phyloP scores from a whole-genome alignment of 305 asterid species.

The Fraxinus sp. region DNA sequence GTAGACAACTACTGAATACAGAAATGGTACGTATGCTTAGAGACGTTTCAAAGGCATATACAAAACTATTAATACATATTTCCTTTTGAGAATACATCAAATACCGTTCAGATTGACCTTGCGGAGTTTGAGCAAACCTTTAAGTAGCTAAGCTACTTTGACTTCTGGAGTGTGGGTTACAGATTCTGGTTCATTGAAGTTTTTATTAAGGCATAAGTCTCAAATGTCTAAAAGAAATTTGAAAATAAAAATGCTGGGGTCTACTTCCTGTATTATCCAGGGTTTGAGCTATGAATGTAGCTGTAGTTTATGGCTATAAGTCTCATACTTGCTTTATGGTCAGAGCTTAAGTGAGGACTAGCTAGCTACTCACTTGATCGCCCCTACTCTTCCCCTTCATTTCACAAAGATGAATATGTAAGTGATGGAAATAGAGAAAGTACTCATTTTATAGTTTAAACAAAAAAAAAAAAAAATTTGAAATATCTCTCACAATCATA shows the following conservation, averaged over 20 bases:
- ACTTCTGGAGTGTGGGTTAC: not conserved
- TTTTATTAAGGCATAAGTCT: not conserved
- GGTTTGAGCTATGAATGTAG: not conserved
- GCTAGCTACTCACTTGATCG: not conserved
- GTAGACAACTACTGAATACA: constrained; percentile 54
- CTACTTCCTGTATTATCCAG: not conserved
- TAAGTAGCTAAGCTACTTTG: constrained; percentile 14
- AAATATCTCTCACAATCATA: not conserved
- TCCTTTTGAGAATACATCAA: not conserved
- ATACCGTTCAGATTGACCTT: constrained; percentile 4
- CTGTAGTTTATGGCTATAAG: not conserved
- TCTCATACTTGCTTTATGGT: not conserved
- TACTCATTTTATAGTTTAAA: not conserved
- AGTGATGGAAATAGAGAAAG: not conserved
- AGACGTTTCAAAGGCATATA: constrained; percentile 1
- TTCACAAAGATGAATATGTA: not conserved
- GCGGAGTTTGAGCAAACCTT: not conserved
- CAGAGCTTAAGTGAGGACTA: not conserved
- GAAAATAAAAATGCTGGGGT: not conserved
- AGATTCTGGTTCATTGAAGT: not conserved
- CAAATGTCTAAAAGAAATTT: not conserved
- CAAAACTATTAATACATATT: not conserved
- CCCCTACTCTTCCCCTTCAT: not conserved
- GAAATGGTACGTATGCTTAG: constrained; percentile 66
- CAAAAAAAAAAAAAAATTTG: not conserved